phyloP scores from a whole-genome alignment of 1,284 basidiomycete genomes.

The Blastosporella zonata region DNA sequence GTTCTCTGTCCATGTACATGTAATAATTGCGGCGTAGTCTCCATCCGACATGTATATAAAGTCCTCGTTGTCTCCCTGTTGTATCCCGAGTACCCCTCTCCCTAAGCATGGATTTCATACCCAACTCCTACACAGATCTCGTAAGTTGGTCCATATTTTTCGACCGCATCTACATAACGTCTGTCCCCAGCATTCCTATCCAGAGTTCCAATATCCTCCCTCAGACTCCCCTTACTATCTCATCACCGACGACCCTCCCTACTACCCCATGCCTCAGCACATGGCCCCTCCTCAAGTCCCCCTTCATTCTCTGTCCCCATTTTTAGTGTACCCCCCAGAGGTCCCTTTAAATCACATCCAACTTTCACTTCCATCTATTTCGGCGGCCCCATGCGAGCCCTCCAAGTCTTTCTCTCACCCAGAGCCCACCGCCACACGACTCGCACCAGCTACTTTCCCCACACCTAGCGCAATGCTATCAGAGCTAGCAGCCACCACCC shows the following conservation, averaged over 20 bases:
- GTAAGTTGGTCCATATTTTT: neutral
- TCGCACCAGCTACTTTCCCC: constrained; percentile 42
- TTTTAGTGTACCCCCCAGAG: too few species aligned
- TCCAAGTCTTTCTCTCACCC: neutral
- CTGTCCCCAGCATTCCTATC: constrained; percentile 2
- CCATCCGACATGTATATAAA: constrained; percentile 1
- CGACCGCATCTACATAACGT: neutral
- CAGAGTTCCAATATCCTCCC: neutral
- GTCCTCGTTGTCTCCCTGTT: neutral
- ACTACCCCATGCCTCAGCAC: neutral
- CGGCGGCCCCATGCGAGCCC: neutral
- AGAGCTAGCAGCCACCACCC: constrained; percentile 30
- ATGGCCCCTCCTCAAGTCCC: constrained; percentile 15
- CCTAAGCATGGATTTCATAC: constrained; percentile 1
- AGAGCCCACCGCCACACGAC: constrained; percentile 9
- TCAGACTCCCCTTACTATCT: neutral
- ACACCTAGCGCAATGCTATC: constrained; percentile 64
- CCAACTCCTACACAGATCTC: neutral
- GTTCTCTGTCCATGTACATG: constrained; percentile 20
- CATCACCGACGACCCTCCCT: neutral
- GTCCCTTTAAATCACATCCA: constrained; percentile 9
- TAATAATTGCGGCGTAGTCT: constrained; percentile 16
- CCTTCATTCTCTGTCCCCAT: constrained; percentile 30
- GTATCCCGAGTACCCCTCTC: neutral
- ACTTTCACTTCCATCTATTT: constrained; percentile 4